Conservation (phyloP, 2,329 filamentous ascomycete genomes). For the Pyrenophora seminiperda region DNA sequence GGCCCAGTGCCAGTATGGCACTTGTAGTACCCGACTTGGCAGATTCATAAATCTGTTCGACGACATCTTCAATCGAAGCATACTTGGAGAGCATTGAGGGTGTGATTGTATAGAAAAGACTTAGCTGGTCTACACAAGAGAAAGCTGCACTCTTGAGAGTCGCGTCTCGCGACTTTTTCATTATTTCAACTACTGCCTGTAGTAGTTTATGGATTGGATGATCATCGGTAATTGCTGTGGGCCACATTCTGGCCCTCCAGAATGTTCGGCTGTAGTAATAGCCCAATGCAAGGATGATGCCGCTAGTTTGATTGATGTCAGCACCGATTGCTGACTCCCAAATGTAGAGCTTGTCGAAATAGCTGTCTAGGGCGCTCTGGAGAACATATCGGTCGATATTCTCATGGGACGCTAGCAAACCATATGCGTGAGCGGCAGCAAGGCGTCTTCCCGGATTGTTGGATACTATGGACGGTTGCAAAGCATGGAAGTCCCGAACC, state of each 20-base stretch:
- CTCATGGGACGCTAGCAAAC: slow-evolving; percentile 74
- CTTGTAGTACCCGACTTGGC: slow-evolving; percentile 82
- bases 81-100: slow-evolving; percentile 46
- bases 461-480: slow-evolving; percentile 68
- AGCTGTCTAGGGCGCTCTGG: slow-evolving; percentile 50
- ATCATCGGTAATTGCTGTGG: slow-evolving; percentile 32
- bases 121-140: slow-evolving; percentile 64
- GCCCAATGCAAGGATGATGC: slow-evolving; percentile 63
- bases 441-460: slow-evolving; percentile 72
- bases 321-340: slow-evolving; percentile 67
- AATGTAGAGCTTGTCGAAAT: slow-evolving; percentile 54
- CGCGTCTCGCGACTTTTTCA: slow-evolving; percentile 60
- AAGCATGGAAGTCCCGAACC: slow-evolving; percentile 48
- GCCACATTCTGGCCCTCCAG: slow-evolving; percentile 52
- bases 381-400: slow-evolving; percentile 50
- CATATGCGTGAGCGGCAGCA: slow-evolving; percentile 72
- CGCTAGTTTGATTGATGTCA: slow-evolving; percentile 63
- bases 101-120: slow-evolving; percentile 62
- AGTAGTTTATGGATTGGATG: slow-evolving; percentile 52
- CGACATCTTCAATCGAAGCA: slow-evolving; percentile 55
- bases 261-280: slow-evolving; percentile 63
- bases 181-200: slow-evolving; percentile 55
- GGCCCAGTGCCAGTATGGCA: slow-evolving; percentile 80
- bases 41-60: slow-evolving; percentile 67
- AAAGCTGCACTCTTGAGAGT: slow-evolving; percentile 63